A percentile compares a stretch with the other conserved stretches of the same genome.
Conservation (phyloP, 2,329 filamentous ascomycete genomes). For the Paecilomyces dactylethromorphus region DNA sequence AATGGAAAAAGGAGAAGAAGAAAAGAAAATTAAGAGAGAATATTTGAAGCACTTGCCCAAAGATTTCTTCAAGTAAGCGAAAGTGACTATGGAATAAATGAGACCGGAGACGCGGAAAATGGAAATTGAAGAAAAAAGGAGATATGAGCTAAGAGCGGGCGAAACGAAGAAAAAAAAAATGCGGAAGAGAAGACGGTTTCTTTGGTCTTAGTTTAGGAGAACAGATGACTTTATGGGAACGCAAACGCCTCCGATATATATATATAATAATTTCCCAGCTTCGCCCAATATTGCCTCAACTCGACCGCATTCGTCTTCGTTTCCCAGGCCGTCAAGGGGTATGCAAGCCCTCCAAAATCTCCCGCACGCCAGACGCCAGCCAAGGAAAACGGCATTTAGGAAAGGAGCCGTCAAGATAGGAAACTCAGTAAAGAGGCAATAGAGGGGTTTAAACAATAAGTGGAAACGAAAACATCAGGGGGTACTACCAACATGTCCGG, state of each 20-base stretch:
- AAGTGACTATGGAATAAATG: not conserved
- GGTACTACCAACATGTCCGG: not conserved
- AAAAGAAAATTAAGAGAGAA: not conserved
- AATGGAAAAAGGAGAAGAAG: too few relatives aligned
- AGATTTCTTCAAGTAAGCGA: not conserved
- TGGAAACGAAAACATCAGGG: not conserved
- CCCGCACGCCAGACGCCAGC: slow-evolving; percentile 1
- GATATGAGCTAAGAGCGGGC: not conserved
- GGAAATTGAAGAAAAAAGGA: not conserved
- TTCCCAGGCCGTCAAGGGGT: slow-evolving; percentile 5
- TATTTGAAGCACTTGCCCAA: not conserved
- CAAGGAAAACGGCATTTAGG: not conserved
- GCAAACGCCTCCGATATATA: not conserved
- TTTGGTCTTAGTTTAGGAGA: not conserved
- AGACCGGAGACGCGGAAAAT: not conserved
- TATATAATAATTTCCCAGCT: slow-evolving; percentile 1
- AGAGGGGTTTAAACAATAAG: slow-evolving; percentile 1
- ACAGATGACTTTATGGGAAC: not conserved
- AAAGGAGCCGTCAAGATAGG: not conserved
- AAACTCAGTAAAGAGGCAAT: slow-evolving; percentile 1
- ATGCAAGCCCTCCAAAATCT: slow-evolving; percentile 3
- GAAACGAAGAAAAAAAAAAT: too few relatives aligned
- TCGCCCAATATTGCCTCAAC: slow-evolving; percentile 3
- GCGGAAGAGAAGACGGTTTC: not conserved
- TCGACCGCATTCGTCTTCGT: slow-evolving; percentile 4